Percentiles rank a stretch among this genome's conserved stretches.
Evolutionary conservation across 805 yeast genomes (phyloP).

Genomic region (Candida nonsorbophila): DNA sequence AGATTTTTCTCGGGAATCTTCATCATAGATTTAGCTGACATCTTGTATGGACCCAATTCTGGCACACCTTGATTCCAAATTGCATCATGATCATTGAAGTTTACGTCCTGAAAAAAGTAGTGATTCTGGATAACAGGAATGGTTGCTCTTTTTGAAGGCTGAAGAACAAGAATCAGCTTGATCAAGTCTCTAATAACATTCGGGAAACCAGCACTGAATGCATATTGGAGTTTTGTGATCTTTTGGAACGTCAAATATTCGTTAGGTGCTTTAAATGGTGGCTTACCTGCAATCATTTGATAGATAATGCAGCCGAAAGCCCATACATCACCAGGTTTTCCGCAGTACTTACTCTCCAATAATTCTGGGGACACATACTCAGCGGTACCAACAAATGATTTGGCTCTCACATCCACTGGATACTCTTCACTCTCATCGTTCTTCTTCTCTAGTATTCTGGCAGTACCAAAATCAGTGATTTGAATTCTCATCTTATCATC

Average conservation of each 20-base stretch:
- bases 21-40: slow-evolving; percentile 75
- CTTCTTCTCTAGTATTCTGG: slow-evolving; percentile 58
- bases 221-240: slow-evolving; percentile 72
- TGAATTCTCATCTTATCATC: slow-evolving; percentile 57
- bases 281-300: slow-evolving; percentile 62
- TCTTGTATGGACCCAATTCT: slow-evolving; percentile 63
- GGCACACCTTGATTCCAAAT: slow-evolving; percentile 73
- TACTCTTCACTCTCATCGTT: slow-evolving; percentile 44
- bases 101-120: slow-evolving; percentile 61
- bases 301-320: slow-evolving; percentile 57
- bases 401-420: slow-evolving; percentile 65
- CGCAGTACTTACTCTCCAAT: slow-evolving; percentile 64
- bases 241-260: slow-evolving; percentile 81
- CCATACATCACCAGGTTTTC: slow-evolving; percentile 58
- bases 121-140: slow-evolving; percentile 58
- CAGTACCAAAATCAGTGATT: slow-evolving; percentile 84
- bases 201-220: slow-evolving; percentile 65
- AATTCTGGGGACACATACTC: slow-evolving; percentile 63
- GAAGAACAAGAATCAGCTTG: slow-evolving; percentile 57
- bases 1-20: slow-evolving; percentile 52
- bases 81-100: slow-evolving; percentile 60
- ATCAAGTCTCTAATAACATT: slow-evolving; percentile 60
- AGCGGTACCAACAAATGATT: slow-evolving; percentile 87
- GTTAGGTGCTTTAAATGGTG: slow-evolving; percentile 80
- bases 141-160: slow-evolving; percentile 62